Base-by-base conservation (phyloP, 805 yeast species). In the Naumovozyma baii region DNA sequence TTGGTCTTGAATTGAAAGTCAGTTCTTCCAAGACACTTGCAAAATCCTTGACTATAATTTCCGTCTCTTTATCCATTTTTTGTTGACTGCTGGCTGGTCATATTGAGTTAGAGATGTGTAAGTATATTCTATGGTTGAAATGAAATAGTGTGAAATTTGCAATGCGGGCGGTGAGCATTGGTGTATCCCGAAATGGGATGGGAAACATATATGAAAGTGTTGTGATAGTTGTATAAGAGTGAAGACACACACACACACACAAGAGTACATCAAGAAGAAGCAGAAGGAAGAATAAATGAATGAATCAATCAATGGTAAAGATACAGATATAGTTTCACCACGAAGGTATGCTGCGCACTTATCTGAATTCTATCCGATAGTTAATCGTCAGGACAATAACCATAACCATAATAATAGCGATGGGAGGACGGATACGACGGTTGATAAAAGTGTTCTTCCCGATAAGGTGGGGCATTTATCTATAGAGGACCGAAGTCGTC, bases 1-100 rank as follows among this genome's bases (percentile, higher is more conserved):
- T 83, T 9, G 96, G 96, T 43, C 86, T 71, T 5, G 96, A 85
- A 60, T 87, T 88, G 64, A 82, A 81, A 3, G 95, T 85, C 44
- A 92, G 68, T 42, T 84, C 92, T 26, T 72, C 72, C 32, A 90
- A 67, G 25, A 87, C 77, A 47, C 73, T 73, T 32, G 73, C 72
- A 60, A 81, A 90, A 60, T 88, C 95, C 44, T 73, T 50, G 14
- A 56, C 52, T 20, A 54, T 41, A 8, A 39, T 65, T 35, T 74
- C 55, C 7, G 68, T 46, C 54, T 61, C 54, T 48, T 40, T 34
- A 33, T 52, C 57, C 57, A 52, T 49, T 14, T 15, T 39, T 12
- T 22, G 7, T 7, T 22, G 26, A 7, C 7, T 22, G 10, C 26
- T 22, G n/a, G n/a, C n/a, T n/a, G n/a, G n/a, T n/a, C n/a, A n/a